phyloP scores from a whole-genome alignment of 2,329 filamentous ascomycete species.

The Beauveria scarabaeidicola region DNA sequence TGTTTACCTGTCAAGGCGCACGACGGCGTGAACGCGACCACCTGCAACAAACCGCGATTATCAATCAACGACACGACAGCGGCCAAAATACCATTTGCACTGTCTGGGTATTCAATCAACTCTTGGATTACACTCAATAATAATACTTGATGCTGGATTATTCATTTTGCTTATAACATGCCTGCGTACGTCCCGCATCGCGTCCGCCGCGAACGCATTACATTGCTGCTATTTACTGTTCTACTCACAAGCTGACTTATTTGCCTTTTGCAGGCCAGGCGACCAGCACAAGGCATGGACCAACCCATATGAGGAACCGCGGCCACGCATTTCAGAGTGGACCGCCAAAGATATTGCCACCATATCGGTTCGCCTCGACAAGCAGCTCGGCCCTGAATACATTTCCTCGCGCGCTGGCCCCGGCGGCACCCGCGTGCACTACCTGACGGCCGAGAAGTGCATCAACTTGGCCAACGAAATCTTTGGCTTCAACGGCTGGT shows the following conservation, averaged over 20 bases:
- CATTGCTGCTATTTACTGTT: conserved; percentile 13
- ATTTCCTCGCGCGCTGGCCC: conserved; percentile 80
- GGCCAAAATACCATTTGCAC: background rate
- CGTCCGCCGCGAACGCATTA: conserved; percentile 8
- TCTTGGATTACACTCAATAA: background rate
- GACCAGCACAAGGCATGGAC: conserved; percentile 50
- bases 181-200: conserved; percentile 32
- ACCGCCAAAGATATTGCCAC: conserved; percentile 87
- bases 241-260: conserved; percentile 4
- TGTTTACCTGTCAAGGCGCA: conserved; percentile 7
- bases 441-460: conserved; percentile 91
- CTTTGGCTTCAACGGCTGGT: conserved; percentile 97
- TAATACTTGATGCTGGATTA: background rate
- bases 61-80: background rate
- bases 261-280: conserved; percentile 45
- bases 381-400: conserved; percentile 92
- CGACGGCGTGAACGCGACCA: conserved; percentile 11
- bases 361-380: conserved; percentile 76
- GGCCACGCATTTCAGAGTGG: conserved; percentile 65
- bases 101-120: background rate
- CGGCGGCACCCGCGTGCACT: conserved; percentile 79
- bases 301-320: conserved; percentile 76
- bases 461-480: conserved; percentile 93
- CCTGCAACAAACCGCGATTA: conserved; percentile 2
- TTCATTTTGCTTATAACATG: conserved; percentile 24